These are phyloP conservation scores for Trichosporon sp. DNA, from an alignment of 1,284 basidiomycete genomes.

Conservation along the genomic window DNA sequence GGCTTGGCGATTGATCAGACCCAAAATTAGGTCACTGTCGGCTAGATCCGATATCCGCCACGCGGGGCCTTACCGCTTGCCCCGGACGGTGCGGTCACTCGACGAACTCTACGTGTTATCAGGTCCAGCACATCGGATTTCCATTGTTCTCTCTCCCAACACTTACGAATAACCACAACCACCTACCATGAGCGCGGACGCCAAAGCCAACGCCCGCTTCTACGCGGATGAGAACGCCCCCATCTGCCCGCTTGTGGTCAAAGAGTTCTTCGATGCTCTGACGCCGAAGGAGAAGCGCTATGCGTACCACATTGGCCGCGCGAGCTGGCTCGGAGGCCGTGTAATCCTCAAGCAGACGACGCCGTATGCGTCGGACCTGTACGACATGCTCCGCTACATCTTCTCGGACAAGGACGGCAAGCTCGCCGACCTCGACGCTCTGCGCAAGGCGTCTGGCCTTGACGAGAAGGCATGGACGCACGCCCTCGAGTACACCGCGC, in stretches of 20 bases:
- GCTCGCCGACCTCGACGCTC: conserved; percentile 13
- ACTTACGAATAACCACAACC: neutral
- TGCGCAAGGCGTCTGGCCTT: conserved; percentile 2
- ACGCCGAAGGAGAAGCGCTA: conserved; percentile 15
- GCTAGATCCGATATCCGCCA: neutral
- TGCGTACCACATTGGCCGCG: conserved; percentile 16
- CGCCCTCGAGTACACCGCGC: conserved; percentile 15
- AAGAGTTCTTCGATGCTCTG: conserved; percentile 16
- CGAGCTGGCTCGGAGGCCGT: conserved; percentile 19
- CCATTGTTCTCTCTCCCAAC: neutral
- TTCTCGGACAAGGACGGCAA: conserved; percentile 6
- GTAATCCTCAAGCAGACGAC: conserved; percentile 20
- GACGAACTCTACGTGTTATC: neutral
- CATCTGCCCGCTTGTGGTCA: conserved; percentile 20
- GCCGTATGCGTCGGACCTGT: conserved; percentile 12
- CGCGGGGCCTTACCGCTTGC: neutral
- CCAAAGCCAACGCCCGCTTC: conserved; percentile 8
- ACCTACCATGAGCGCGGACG: neutral
- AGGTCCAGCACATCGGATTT: neutral
- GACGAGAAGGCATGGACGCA: conserved; percentile 9
- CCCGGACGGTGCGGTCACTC: neutral
- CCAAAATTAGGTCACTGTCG: neutral
- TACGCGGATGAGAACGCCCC: conserved; percentile 20
- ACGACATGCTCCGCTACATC: conserved; percentile 13
- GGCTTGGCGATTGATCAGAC: neutral